Percentiles rank a stretch among this genome's conserved stretches.
Evolutionary conservation across 805 yeast species (phyloP).

Genomic region (Wickerhamomyces pijperi): DNA sequence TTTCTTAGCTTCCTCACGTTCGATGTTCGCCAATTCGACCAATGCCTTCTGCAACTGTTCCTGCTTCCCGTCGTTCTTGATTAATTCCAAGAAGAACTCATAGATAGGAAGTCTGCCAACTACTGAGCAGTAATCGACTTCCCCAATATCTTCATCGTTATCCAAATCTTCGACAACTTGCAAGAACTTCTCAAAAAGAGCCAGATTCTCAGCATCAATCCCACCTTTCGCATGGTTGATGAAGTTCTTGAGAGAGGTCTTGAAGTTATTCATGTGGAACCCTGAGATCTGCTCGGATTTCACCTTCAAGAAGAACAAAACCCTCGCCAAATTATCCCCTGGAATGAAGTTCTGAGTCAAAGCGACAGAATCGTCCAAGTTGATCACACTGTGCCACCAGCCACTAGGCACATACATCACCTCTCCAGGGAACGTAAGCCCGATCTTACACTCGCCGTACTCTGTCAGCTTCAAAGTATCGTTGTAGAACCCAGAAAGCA

Average conservation of each 20-base stretch:
- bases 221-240: slow-evolving; percentile 9
- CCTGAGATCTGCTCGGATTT: slow-evolving; percentile 72
- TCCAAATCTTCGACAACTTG: slow-evolving; percentile 20
- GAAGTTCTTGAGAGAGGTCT: slow-evolving; percentile 23
- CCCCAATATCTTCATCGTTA: slow-evolving; percentile 55
- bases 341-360: slow-evolving; percentile 87
- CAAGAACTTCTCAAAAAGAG: slow-evolving; percentile 19
- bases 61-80: slow-evolving; percentile 28
- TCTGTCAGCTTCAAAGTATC: slow-evolving; percentile 48
- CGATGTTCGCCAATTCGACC: slow-evolving; percentile 22
- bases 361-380: slow-evolving; percentile 73
- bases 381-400: slow-evolving; percentile 96
- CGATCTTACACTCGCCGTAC: slow-evolving; percentile 42
- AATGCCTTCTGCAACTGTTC: slow-evolving; percentile 23
- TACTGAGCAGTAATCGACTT: slow-evolving; percentile 16
- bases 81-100: slow-evolving; percentile 45
- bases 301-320: slow-evolving; percentile 53
- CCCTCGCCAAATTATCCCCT: slow-evolving; percentile 43
- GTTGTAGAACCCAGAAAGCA: slow-evolving; percentile 67
- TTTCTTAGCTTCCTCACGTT: slow-evolving; percentile 18
- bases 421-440: slow-evolving; percentile 72
- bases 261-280: slow-evolving; percentile 48
- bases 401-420: slow-evolving; percentile 88
- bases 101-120: slow-evolving; percentile 44
- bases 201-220: slow-evolving; percentile 8